Evolutionary conservation across 441 rosid genomes (phyloP).

Genomic region (Raphanus hybrid): DNA sequence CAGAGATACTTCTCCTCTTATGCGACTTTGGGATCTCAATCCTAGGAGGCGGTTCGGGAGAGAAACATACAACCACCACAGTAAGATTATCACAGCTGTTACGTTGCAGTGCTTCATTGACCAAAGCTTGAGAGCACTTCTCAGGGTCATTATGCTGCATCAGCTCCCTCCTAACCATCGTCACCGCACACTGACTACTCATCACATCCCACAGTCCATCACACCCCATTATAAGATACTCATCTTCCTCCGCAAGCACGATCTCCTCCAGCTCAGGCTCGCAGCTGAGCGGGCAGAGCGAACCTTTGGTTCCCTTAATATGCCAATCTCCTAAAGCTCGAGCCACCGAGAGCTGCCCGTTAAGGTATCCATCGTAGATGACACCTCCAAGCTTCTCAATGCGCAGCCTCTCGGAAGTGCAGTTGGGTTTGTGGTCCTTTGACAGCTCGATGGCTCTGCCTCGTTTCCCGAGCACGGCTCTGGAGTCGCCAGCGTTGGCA

Average conservation of each 20-base stretch:
- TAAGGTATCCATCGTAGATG: slow-evolving; percentile 88
- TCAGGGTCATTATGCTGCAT: slow-evolving; percentile 81
- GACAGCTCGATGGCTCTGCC: slow-evolving; percentile 93
- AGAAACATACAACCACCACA: slow-evolving; percentile 77
- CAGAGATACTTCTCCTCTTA: slow-evolving; percentile 87
- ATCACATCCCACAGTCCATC: slow-evolving; percentile 98
- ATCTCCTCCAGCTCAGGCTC: slow-evolving; percentile 93
- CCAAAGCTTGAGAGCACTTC: slow-evolving; percentile 64
- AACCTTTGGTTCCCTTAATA: slow-evolving; percentile 86
- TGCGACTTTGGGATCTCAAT: slow-evolving; percentile 74
- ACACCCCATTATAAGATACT: slow-evolving; percentile 83
- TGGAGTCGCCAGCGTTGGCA: slow-evolving; percentile 92
- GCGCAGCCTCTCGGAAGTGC: slow-evolving; percentile 74
- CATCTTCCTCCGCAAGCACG: slow-evolving; percentile 76
- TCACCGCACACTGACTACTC: slow-evolving; percentile 94
- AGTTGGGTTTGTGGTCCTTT: slow-evolving; percentile 88
- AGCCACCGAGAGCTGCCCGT: slow-evolving; percentile 85
- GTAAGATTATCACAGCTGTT: slow-evolving; percentile 86
- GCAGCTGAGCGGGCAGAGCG: slow-evolving; percentile 78
- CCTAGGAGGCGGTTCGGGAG: slow-evolving; percentile 75
- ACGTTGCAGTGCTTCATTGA: slow-evolving; percentile 85
- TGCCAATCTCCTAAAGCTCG: slow-evolving; percentile 98
- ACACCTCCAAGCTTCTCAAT: slow-evolving; percentile 96
- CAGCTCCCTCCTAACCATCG: slow-evolving; percentile 85
- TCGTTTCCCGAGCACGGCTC: slow-evolving; percentile 87